Evolutionary conservation across 768 basidiomycete species (phyloP).

Genomic region (Tremella yokohamensis): DNA sequence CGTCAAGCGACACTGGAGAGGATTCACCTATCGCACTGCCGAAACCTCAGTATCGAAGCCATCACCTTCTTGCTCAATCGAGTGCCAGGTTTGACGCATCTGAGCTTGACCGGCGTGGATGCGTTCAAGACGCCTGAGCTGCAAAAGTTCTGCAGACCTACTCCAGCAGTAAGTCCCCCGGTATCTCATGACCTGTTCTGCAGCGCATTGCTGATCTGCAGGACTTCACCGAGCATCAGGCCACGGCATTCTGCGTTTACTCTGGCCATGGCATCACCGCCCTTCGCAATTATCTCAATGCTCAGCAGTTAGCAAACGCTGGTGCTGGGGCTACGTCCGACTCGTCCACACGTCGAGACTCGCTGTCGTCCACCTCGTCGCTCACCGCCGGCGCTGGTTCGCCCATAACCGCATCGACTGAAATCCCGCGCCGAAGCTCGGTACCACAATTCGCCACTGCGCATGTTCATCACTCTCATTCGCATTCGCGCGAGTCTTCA

Average conservation of each 20-base stretch:
- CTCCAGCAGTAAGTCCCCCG: conserved; percentile 66
- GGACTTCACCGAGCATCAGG: conserved; percentile 89
- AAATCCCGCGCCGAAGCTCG: no score
- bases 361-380: conserved; percentile 24
- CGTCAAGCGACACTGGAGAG: conserved; percentile 84
- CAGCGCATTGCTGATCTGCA: conserved; percentile 45
- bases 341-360: conserved; percentile 28
- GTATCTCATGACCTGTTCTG: neutral
- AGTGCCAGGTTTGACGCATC: conserved; percentile 85
- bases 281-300: conserved; percentile 66
- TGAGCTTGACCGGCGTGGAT: conserved; percentile 94
- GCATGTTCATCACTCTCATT: no score
- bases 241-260: conserved; percentile 90
- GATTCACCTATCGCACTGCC: conserved; percentile 95
- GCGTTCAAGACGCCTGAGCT: conserved; percentile 80
- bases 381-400: conserved; percentile 12
- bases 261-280: conserved; percentile 85
- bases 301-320: conserved; percentile 18
- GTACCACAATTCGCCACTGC: no score
- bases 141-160: conserved; percentile 82
- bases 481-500: no score
- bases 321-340: conserved; percentile 15
- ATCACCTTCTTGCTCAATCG: conserved; percentile 84
- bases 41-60: conserved; percentile 86
- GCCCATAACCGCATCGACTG: no score